Base-by-base conservation (phyloP, 306 rosid species). In the Sphenostylis stenocarpa region DNA sequence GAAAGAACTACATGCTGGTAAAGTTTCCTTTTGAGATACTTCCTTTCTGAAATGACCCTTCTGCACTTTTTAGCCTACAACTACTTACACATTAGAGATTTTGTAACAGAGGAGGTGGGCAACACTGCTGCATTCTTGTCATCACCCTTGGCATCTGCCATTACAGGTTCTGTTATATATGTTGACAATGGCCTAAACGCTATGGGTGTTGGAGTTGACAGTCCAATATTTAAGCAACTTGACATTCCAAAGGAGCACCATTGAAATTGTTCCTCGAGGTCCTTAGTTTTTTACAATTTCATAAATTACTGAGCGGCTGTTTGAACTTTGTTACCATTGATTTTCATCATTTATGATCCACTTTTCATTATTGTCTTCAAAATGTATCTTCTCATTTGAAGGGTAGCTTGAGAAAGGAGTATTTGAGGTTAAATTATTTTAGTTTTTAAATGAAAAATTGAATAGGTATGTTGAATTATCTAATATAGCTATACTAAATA, bases 181-280 rank as follows among this genome's bases (percentile, higher is more conserved):
- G 97, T 91, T 0, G 96, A 94, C 86, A 90, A 94, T 29, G 97
- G 98, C n/a, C 83, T 94, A 77, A 92, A 91, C 0, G 93, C 97
- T 2, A 87, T 94, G 98, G 97, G 98, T 5, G 97, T 94, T 1
- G 97, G 96, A 74, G 91, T 90, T 39, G 97, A 91, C 84, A 84
- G 87, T 55, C 85, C 87, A 7, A 39, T 77, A 9, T 84, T 84
- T 28, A 67, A 72, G 61, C 77, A 77, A 33, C 85, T 84, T 21
- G 75, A 52, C 77, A 60, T 84, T 60, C 87, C 83, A 21, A 84
- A 24, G 73, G 74, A 60, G 20, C 70, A 84, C 3, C 83, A 72
- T 34, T 77, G 63, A 83, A 26, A 23, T 14, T 16, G 6, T 60
- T 1, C n/a, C 11, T 38, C 8, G 13, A 45, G 67, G n/a, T 73